Conservation (phyloP, 169 alveolate species). For the Eimeria zaria region DNA sequence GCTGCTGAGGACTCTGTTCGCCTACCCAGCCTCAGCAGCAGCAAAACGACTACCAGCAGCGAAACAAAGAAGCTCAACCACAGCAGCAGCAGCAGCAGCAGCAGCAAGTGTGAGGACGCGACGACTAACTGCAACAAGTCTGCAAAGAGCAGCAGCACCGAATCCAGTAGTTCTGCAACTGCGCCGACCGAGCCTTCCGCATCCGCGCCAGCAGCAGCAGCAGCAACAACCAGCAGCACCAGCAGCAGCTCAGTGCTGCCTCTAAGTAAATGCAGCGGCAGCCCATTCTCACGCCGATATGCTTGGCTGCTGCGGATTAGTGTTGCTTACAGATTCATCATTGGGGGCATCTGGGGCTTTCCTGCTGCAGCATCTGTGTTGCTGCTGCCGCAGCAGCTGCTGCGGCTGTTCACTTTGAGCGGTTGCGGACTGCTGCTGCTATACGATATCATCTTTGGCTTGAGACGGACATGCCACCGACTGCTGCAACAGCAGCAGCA, state of each 20-base stretch:
- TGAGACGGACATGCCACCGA: constrained; percentile 38
- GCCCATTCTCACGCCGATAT: constrained; percentile 19
- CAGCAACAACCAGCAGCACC: constrained; percentile 1
- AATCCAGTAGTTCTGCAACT: neutral
- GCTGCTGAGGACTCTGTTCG: neutral
- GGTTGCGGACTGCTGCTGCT: constrained; percentile 74
- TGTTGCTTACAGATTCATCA: neutral
- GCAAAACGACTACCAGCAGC: neutral
- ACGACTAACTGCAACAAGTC: neutral
- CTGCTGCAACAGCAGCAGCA: constrained; percentile 59
- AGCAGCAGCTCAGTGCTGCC: constrained; percentile 2
- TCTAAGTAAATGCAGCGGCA: neutral
- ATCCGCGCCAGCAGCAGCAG: constrained; percentile 18
- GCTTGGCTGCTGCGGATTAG: neutral
- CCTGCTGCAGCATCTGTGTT: constrained; percentile 17
- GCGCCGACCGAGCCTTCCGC: neutral
- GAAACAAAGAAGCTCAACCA: neutral
- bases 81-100: neutral
- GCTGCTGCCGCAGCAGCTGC: constrained; percentile 77
- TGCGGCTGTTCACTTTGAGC: constrained; percentile 71
- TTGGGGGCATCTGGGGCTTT: constrained; percentile 27
- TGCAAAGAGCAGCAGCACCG: neutral
- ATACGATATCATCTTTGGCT: neutral
- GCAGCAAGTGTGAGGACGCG: neutral
- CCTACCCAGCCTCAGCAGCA: constrained; percentile 5